Evolutionary conservation across 2,329 filamentous ascomycete species (phyloP).

Genomic region (Achaetomium macrosporum): DNA sequence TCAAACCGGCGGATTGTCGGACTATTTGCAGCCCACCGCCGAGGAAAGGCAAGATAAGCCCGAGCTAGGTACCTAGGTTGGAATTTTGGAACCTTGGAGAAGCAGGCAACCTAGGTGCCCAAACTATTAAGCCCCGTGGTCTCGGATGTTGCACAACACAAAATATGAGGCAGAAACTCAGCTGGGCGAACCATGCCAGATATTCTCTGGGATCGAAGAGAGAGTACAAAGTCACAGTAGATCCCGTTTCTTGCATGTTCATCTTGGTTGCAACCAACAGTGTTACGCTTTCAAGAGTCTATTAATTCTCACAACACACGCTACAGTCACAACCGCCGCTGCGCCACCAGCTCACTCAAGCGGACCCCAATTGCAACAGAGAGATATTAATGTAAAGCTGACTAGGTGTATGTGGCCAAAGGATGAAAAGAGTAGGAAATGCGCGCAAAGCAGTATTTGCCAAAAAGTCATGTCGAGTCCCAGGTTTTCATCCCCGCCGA

Average conservation of each 20-base stretch:
- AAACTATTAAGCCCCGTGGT: too few relatives aligned
- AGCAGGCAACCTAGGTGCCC: background rate
- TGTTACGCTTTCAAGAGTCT: too few relatives aligned
- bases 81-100: background rate
- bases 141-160: too few relatives aligned
- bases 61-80: background rate
- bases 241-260: background rate
- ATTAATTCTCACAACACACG: background rate
- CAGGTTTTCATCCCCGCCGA: background rate
- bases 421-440: constrained; percentile 1
- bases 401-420: background rate
- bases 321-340: background rate
- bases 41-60: too few relatives aligned
- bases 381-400: constrained; percentile 1
- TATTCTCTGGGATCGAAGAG: too few relatives aligned
- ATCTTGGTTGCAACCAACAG: background rate
- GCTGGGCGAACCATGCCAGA: too few relatives aligned
- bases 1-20: background rate
- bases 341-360: background rate
- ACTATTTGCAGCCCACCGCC: background rate
- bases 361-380: background rate
- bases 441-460: constrained; percentile 6
- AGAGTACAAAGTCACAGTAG: too few relatives aligned
- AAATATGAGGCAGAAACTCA: too few relatives aligned
- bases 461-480: constrained; percentile 2